Conservation (phyloP, 78 protist species). For the Cavenderia fasciculata region DNA sequence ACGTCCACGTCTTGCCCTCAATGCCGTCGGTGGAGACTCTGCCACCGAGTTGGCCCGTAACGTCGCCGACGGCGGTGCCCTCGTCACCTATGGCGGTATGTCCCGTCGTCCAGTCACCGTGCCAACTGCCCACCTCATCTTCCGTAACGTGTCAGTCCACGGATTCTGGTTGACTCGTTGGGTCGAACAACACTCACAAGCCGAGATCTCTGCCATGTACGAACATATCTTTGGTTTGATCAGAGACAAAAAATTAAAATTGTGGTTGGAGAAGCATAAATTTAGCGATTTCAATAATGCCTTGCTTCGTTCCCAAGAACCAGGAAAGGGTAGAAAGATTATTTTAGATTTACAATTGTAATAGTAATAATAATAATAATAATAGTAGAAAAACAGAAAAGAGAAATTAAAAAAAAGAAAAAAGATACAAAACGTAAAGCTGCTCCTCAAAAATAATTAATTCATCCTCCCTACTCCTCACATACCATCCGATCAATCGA, state of each 20-base stretch:
- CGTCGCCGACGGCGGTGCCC: constrained; percentile 79
- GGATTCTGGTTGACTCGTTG: constrained; percentile 82
- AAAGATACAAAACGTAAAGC: no score
- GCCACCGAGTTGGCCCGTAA: constrained; percentile 78
- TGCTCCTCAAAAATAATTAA: no score
- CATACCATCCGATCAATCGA: no score
- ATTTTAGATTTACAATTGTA: constrained; percentile 56
- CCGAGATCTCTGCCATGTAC: constrained; percentile 62
- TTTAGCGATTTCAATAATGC: constrained; percentile 63
- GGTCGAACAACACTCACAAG: constrained; percentile 12
- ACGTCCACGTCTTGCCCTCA: constrained; percentile 81
- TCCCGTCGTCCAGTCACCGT: constrained; percentile 76
- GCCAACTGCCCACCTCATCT: constrained; percentile 79
- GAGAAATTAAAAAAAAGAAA: no score
- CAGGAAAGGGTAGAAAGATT: constrained; percentile 61
- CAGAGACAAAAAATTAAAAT: constrained; percentile 46
- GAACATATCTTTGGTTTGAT: constrained; percentile 50
- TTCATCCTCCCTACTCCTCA: no score
- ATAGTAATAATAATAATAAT: not conserved
- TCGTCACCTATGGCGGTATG: constrained; percentile 95
- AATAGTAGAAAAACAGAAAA: not conserved
- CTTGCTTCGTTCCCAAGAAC: constrained; percentile 41
- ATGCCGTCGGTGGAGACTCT: constrained; percentile 88
- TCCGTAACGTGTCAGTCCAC: constrained; percentile 55
- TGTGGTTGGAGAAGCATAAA: constrained; percentile 70